Evolutionary conservation across 306 rosid genomes (phyloP).

Genomic region (Gleditsia sinensis): DNA sequence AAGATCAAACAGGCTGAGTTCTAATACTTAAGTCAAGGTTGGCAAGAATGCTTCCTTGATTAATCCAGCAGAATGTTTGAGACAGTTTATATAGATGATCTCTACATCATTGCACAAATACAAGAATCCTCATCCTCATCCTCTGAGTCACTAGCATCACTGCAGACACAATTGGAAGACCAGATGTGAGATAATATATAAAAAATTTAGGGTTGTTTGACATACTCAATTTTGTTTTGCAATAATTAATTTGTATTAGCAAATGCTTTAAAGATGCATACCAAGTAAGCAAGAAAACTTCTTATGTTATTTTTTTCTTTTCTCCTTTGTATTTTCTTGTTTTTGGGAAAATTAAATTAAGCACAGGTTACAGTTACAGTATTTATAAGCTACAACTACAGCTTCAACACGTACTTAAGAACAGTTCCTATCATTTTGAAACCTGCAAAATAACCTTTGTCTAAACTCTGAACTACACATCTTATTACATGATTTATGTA

Average conservation of each 20-base stretch:
- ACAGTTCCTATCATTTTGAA: background rate
- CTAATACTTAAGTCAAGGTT: conserved; percentile 33
- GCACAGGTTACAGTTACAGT: background rate
- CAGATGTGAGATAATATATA: conserved; percentile 29
- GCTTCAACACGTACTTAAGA: background rate
- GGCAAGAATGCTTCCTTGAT: conserved; percentile 38
- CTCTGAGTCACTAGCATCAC: conserved; percentile 79
- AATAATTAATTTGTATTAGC: background rate
- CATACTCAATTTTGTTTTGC: conserved; percentile 6
- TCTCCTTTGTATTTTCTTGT: background rate
- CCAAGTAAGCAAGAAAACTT: background rate
- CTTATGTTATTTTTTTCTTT: background rate
- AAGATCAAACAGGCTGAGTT: conserved; percentile 29
- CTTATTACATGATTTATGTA: conserved; percentile 15
- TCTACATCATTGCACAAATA: conserved; percentile 77
- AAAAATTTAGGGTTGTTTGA: conserved; percentile 6
- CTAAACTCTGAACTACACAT: conserved; percentile 9
- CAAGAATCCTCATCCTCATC: conserved; percentile 79
- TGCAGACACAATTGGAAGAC: conserved; percentile 53
- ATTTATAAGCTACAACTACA: background rate
- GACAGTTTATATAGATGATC: conserved; percentile 41
- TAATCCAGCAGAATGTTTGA: conserved; percentile 48
- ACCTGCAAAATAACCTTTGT: background rate
- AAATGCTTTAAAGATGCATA: conserved; percentile 25
- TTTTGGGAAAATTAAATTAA: background rate